These are phyloP conservation scores for Yamadazyma membranifaciens DNA, from an alignment of 1,139 yeast genomes.

Conservation along the genomic window DNA sequence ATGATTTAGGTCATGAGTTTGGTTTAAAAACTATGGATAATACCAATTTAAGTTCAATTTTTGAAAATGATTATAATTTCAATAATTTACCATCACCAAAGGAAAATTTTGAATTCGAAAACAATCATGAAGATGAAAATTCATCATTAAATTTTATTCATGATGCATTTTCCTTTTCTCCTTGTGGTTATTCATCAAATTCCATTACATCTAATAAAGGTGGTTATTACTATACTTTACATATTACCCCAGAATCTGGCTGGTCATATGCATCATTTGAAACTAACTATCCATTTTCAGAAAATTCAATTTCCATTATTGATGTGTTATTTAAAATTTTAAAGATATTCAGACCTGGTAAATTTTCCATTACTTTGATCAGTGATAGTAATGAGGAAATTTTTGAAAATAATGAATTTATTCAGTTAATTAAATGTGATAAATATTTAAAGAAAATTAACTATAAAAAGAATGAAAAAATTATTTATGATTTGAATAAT, in stretches of 20 bases:
- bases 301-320: slow-evolving; percentile 39
- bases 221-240: slow-evolving; percentile 80
- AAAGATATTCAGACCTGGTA: slow-evolving; percentile 68
- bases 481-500: slow-evolving; percentile 63
- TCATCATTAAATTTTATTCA: slow-evolving; percentile 41
- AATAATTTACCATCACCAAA: slow-evolving; percentile 41
- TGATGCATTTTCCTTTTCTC: slow-evolving; percentile 92
- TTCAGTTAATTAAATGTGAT: slow-evolving; percentile 32
- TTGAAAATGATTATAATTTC: slow-evolving; percentile 26
- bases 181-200: slow-evolving; percentile 94
- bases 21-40: slow-evolving; percentile 67
- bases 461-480: slow-evolving; percentile 65
- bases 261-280: slow-evolving; percentile 98
- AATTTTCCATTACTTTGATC: slow-evolving; percentile 73
- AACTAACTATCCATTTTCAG: slow-evolving; percentile 65
- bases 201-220: slow-evolving; percentile 57
- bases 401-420: slow-evolving; percentile 10
- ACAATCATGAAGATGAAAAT: slow-evolving; percentile 20
- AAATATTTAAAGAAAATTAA: slow-evolving; percentile 39
- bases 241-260: slow-evolving; percentile 89
- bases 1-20: slow-evolving; percentile 75
- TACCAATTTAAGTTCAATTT: slow-evolving; percentile 61
- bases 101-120: slow-evolving; percentile 19
- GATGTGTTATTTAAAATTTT: slow-evolving; percentile 60
- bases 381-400: slow-evolving; percentile 26